Evolutionary conservation across 345 rosid genomes (phyloP).

Genomic region (Acer yangbiense): DNA sequence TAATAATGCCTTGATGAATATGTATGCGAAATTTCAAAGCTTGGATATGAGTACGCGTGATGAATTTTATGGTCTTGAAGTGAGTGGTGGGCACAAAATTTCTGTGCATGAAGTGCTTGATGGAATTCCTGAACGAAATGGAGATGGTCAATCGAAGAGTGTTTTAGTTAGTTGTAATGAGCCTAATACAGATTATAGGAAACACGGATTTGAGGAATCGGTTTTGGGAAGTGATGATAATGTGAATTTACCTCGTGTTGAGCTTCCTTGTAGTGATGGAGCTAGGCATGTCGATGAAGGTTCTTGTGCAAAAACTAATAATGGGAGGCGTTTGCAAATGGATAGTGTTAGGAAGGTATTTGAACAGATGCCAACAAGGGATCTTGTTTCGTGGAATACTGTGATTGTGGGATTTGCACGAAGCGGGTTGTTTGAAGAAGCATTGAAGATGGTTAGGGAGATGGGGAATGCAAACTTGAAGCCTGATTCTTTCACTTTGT

Average conservation of each 20-base stretch:
- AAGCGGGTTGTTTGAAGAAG: constrained; percentile 67
- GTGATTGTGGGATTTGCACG: constrained; percentile 68
- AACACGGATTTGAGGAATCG: neutral
- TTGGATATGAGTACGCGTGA: constrained; percentile 63
- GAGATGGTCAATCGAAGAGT: neutral
- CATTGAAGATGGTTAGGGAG: constrained; percentile 63
- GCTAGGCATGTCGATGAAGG: neutral
- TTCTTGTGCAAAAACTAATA: neutral
- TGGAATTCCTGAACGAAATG: constrained; percentile 40
- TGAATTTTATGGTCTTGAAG: constrained; percentile 37
- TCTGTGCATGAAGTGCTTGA: constrained; percentile 35
- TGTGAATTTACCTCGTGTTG: neutral
- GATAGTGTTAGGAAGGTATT: constrained; percentile 61
- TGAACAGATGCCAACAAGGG: constrained; percentile 70
- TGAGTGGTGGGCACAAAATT: neutral
- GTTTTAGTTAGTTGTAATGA: neutral
- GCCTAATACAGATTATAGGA: neutral
- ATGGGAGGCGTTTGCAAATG: constrained; percentile 17
- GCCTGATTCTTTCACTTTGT: constrained; percentile 85
- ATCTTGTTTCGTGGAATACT: constrained; percentile 85
- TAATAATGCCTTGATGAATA: constrained; percentile 82
- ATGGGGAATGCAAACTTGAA: constrained; percentile 55
- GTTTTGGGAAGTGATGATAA: neutral
- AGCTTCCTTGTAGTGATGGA: neutral
- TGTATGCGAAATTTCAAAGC: constrained; percentile 66